These are phyloP conservation scores for Kalanchoe fedtschenkoi DNA, from an alignment of 164 flowering plant species.

Conservation along the genomic window DNA sequence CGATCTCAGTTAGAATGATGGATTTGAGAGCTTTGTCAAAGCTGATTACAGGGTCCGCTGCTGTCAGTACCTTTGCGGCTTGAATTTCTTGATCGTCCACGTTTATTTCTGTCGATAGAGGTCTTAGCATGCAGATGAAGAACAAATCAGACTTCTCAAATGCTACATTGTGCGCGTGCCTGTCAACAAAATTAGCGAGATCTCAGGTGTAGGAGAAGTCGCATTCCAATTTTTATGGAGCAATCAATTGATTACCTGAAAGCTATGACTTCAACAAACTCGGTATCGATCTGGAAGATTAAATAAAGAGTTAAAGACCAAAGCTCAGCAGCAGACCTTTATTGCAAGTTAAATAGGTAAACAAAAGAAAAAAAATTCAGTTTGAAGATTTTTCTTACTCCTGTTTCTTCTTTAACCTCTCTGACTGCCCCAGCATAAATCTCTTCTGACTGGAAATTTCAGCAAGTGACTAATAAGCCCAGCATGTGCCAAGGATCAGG, in stretches of 20 bases:
- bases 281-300: slow-evolving; percentile 65
- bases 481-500: neutral
- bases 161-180: slow-evolving; percentile 76
- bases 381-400: slow-evolving; percentile 48
- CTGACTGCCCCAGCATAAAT: slow-evolving; percentile 70
- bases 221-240: too few relatives aligned
- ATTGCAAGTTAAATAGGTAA: neutral
- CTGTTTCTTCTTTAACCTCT: slow-evolving; percentile 94
- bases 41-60: too few relatives aligned
- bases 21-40: neutral
- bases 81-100: too few relatives aligned
- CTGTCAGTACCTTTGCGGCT: slow-evolving; percentile 81
- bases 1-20: neutral
- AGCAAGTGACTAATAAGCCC: neutral
- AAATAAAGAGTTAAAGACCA: neutral
- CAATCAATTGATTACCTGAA: slow-evolving; percentile 56
- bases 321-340: neutral
- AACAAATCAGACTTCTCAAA: slow-evolving; percentile 84
- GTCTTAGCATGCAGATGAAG: slow-evolving; percentile 72
- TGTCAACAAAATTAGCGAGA: slow-evolving; percentile 18
- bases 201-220: neutral
- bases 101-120: slow-evolving; percentile 47
- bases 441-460: slow-evolving; percentile 60
- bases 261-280: slow-evolving; percentile 79
- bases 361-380: neutral